These are phyloP conservation scores for Truncatella angustata DNA, from an alignment of 2,329 filamentous ascomycete genomes.

Conservation along the genomic window DNA sequence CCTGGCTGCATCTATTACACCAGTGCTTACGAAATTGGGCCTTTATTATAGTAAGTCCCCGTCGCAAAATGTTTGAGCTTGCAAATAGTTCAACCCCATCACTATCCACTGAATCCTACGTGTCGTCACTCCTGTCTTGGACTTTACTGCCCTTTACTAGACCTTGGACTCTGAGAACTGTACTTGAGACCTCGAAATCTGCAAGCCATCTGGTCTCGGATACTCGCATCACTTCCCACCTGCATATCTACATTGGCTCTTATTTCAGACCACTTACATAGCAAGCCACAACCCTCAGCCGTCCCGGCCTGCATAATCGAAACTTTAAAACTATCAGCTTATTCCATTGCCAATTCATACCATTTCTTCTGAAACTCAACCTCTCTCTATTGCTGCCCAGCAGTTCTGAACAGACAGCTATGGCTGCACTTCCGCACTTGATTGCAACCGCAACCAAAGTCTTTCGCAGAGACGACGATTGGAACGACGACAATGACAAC, in stretches of 20 bases:
- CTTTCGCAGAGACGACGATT: conserved; percentile 14
- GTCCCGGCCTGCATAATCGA: too few species aligned
- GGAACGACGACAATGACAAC: conserved; percentile 7
- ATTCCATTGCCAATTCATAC: too few species aligned
- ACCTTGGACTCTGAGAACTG: background rate
- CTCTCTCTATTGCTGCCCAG: too few species aligned
- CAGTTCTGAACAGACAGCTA: too few species aligned
- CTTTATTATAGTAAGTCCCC: conserved; percentile 6
- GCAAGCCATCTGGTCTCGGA: background rate
- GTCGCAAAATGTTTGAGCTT: background rate
- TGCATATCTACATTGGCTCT: background rate
- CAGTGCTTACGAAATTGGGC: conserved; percentile 1
- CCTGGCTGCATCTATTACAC: background rate
- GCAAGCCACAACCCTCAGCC: too few species aligned
- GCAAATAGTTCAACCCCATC: background rate
- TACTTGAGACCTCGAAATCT: background rate
- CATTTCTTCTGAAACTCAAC: too few species aligned
- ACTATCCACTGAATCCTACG: background rate
- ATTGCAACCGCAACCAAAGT: conserved; percentile 13
- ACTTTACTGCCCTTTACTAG: background rate
- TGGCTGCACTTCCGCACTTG: conserved; percentile 2
- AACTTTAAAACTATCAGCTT: too few species aligned
- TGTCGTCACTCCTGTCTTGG: background rate
- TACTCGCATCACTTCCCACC: background rate
- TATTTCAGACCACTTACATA: background rate